A percentile compares a stretch with the other conserved stretches of the same genome.
phyloP scores from a whole-genome alignment of 2,329 filamentous ascomycete genomes.

The Parascedosporium putredinis region DNA sequence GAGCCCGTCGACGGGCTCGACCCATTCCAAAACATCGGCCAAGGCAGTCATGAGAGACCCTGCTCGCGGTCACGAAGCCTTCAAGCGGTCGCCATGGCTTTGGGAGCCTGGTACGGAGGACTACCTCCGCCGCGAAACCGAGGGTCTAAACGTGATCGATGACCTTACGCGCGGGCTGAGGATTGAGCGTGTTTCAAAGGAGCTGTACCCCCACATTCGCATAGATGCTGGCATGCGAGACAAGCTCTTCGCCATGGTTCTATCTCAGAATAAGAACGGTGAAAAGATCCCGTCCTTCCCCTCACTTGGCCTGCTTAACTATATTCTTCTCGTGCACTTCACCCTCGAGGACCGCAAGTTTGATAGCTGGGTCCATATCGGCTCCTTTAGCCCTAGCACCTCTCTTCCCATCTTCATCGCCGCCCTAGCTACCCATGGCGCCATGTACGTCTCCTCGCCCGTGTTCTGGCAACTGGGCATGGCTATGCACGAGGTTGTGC shows the following conservation, averaged over 20 bases:
- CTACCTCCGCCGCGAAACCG: constrained; percentile 10
- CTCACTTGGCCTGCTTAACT: constrained; percentile 48
- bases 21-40: constrained; percentile 12
- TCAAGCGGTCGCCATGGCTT: constrained; percentile 23
- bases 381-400: constrained; percentile 44
- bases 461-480: constrained; percentile 52
- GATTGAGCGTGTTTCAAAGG: not conserved
- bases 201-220: constrained; percentile 3
- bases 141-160: constrained; percentile 2
- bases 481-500: constrained; percentile 41
- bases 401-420: constrained; percentile 50
- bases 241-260: constrained; percentile 51
- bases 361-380: constrained; percentile 51
- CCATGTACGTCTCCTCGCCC: constrained; percentile 44
- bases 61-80: constrained; percentile 20
- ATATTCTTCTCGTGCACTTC: constrained; percentile 49
- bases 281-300: constrained; percentile 49
- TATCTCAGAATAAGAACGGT: constrained; percentile 44
- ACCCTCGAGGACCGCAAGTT: constrained; percentile 45
- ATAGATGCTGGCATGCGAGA: constrained; percentile 43
- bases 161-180: constrained; percentile 1
- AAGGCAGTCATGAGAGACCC: constrained; percentile 14
- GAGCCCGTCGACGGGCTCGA: constrained; percentile 18
- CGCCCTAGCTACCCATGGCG: constrained; percentile 50
- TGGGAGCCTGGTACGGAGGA: constrained; percentile 22